Base-by-base conservation (phyloP, 257 asterid genomes). In the Osmanthus fragrans region DNA sequence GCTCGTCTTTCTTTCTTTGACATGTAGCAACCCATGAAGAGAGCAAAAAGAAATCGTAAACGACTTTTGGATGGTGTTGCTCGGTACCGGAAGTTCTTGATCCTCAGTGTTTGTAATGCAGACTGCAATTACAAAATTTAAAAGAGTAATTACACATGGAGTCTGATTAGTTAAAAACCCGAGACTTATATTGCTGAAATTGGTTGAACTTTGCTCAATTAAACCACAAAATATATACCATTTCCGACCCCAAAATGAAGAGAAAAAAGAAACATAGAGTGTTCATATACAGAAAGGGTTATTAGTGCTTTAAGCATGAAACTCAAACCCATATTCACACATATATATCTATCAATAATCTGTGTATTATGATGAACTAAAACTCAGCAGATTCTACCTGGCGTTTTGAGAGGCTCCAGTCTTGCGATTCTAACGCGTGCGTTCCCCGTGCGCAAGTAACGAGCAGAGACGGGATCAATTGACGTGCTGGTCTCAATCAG, bases 1-100 rank as follows among this genome's bases (percentile, higher is more conserved):
- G 21, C 70, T 49, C 21, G 64, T n/a, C 51, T 56, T 25, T 47
- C 39, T 13, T n/a, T 65, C 72, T 73, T 81, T 63, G 84, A 81
- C 51, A 1, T 19, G n/a, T 64, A 32, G 76, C 40, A 34, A 21
- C 78, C 84, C 84, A 81, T 81, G 66, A 12, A 32, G n/a, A 16
- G 7, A 51, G 23, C 60, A 51, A 51, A 51, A 4, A 11, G 29
- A n/a, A 58, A n/a, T 58, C 2, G 66, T 29, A 7, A 7, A 58
- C 2, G 29, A 21, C 30, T 58, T 58, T 58, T 19, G 11, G 29
- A n/a, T 58, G 66, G 29, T n/a, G 18, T 21, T 21, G 66, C 66
- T 58, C 21, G 45, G 45, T 39, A 37, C 42, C 2, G 11, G 42
- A 37, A 37, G 42, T 39, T 39, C 12, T 39, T 39, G 45, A 39